A percentile compares a stretch with the other conserved stretches of the same genome.
These are phyloP conservation scores for Fraxinus nigra DNA, from an alignment of 305 asterid genomes.

Conservation along the genomic window DNA sequence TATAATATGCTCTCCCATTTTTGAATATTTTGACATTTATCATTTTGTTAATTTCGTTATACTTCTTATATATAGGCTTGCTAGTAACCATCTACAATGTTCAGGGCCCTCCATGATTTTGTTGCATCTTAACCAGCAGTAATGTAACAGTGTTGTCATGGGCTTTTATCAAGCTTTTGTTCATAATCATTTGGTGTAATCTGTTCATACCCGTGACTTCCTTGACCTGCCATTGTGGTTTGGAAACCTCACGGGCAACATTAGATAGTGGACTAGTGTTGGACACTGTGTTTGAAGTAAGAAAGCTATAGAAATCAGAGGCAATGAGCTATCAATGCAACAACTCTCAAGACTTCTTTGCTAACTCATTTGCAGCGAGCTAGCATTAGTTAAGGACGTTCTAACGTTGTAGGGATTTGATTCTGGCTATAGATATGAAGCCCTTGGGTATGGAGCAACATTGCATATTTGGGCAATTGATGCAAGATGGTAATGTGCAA, in stretches of 20 bases:
- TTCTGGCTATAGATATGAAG: not conserved
- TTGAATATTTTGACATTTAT: not conserved
- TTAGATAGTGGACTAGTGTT: not conserved
- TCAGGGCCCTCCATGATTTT: not conserved
- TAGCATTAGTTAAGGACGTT: not conserved
- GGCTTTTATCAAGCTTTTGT: not conserved
- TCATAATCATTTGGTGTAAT: not conserved
- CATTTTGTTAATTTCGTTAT: not conserved
- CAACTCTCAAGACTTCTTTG: too few species aligned
- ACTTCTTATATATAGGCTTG: not conserved
- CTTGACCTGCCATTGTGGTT: not conserved
- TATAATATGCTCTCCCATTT: constrained; percentile 2
- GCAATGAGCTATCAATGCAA: not conserved
- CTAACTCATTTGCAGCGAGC: not conserved
- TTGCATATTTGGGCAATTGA: not conserved
- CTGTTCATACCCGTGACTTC: not conserved
- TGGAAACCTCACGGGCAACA: not conserved
- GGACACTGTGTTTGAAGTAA: not conserved
- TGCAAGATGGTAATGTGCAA: not conserved
- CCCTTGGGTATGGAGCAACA: not conserved
- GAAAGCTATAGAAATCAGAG: not conserved
- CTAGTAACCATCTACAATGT: not conserved
- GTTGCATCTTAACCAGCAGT: not conserved
- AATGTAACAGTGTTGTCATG: not conserved
- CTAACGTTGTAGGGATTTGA: not conserved